A percentile compares a stretch with the other conserved stretches of the same genome.
Evolutionary conservation across 768 basidiomycete species (phyloP).

Genomic region (Pleurotus eryngii): DNA sequence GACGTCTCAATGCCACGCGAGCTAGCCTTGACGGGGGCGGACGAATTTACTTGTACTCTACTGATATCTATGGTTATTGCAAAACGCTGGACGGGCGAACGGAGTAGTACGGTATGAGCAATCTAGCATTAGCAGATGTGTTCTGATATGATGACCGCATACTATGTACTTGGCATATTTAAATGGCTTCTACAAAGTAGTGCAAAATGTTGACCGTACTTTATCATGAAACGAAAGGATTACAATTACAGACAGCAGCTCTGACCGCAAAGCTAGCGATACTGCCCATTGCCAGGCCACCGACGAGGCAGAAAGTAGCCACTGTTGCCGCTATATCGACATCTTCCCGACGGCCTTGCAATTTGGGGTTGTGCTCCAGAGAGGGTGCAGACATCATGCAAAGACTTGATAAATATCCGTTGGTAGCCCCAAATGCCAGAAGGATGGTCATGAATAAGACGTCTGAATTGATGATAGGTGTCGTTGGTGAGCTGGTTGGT

Average conservation of each 20-base stretch:
- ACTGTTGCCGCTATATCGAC: conserved; percentile 85
- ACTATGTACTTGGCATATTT: no score
- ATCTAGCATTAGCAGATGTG: not conserved
- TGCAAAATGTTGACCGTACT: not conserved
- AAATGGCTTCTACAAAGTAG: no score
- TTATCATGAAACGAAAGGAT: conserved; percentile 50
- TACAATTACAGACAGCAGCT: conserved; percentile 64
- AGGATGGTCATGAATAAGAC: conserved; percentile 71
- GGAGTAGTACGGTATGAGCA: not conserved
- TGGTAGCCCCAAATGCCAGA: conserved; percentile 70
- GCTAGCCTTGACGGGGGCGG: no score
- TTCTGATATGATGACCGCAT: not conserved
- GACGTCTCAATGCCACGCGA: no score
- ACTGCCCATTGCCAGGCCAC: conserved; percentile 74
- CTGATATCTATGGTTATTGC: not conserved
- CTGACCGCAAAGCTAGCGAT: conserved; percentile 78
- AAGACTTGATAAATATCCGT: conserved; percentile 76
- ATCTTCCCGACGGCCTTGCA: conserved; percentile 69
- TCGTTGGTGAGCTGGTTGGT: conserved; percentile 21
- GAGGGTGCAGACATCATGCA: conserved; percentile 85
- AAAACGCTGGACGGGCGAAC: not conserved
- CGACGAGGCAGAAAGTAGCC: conserved; percentile 73
- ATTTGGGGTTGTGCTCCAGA: conserved; percentile 69
- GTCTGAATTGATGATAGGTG: conserved; percentile 73
- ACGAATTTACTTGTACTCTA: not conserved